Percentiles rank a stretch among this genome's conserved stretches.
Evolutionary conservation across 176 grass and related monocot species (phyloP).

Genomic region (Avena insularis): DNA sequence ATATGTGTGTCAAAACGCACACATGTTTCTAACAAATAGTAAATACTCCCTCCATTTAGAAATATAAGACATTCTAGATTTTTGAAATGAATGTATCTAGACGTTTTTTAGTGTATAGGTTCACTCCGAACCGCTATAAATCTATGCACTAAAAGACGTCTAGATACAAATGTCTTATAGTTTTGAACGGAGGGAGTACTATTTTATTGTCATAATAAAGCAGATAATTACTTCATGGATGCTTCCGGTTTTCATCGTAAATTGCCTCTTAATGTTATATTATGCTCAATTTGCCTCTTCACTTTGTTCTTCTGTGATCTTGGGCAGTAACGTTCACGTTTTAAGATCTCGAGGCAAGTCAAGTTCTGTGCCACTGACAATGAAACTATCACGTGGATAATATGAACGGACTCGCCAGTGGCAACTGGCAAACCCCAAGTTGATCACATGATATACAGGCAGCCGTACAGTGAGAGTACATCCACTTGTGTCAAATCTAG

Average conservation of each 20-base stretch:
- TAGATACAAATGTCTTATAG: too few relatives aligned
- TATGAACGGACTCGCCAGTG: not conserved
- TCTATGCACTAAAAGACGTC: too few relatives aligned
- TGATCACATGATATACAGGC: constrained; percentile 26
- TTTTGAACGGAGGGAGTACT: too few relatives aligned
- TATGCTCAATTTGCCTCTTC: not conserved
- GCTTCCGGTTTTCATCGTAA: not conserved
- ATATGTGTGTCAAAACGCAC: not conserved
- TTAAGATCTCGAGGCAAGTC: not conserved
- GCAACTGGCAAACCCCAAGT: constrained; percentile 11
- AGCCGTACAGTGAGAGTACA: constrained; percentile 27
- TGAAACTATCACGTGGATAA: not conserved
- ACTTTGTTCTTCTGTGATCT: not conserved
- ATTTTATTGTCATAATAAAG: not conserved
- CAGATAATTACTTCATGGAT: not conserved
- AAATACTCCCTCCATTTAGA: not conserved
- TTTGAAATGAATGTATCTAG: too few relatives aligned
- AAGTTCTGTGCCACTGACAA: constrained; percentile 8
- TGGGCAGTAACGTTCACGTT: not conserved
- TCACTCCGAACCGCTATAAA: too few relatives aligned
- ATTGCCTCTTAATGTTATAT: not conserved
- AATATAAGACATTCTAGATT: too few relatives aligned
- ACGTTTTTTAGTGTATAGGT: too few relatives aligned
- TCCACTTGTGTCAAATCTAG: not conserved
- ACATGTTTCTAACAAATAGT: not conserved